Evolutionary conservation across 768 basidiomycete genomes (phyloP).

Genomic region (Trametes cingulata): DNA sequence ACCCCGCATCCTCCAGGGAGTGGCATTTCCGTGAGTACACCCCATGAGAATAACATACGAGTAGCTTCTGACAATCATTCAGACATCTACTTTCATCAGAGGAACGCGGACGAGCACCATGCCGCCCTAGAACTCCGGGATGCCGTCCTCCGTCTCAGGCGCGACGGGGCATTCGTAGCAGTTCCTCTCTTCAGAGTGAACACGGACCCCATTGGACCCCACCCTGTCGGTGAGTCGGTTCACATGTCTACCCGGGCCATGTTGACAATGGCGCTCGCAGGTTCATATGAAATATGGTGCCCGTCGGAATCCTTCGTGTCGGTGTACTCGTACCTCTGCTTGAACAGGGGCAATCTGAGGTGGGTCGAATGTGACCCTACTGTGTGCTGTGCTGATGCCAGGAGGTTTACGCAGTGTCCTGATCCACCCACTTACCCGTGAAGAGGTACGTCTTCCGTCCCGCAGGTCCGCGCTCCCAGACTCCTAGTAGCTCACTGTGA

Average conservation of each 20-base stretch:
- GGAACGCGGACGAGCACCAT: conserved; percentile 59
- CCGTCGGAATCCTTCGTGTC: conserved; percentile 72
- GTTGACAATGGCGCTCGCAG: conserved; percentile 34
- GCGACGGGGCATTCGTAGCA: conserved; percentile 78
- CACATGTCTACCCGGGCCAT: neutral
- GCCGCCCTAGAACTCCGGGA: conserved; percentile 70
- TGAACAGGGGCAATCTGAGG: conserved; percentile 72
- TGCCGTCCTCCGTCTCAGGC: conserved; percentile 66
- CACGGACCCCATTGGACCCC: conserved; percentile 66
- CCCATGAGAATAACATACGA: neutral
- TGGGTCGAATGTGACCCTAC: conserved; percentile 27
- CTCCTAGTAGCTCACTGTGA: neutral
- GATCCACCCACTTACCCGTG: conserved; percentile 72
- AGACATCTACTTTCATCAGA: conserved; percentile 83
- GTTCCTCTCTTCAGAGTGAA: conserved; percentile 77
- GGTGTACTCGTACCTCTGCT: conserved; percentile 75
- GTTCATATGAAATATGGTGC: conserved; percentile 82
- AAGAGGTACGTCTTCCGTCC: conserved; percentile 50
- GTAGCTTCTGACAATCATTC: neutral
- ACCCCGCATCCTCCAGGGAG: conserved; percentile 1
- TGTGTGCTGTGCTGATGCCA: no score
- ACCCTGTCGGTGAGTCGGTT: conserved; percentile 62
- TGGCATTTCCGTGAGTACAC: conserved; percentile 23
- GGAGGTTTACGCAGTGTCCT: conserved; percentile 50
- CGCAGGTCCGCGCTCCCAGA: neutral